Evolutionary conservation across 495 filamentous ascomycete species (phyloP).

Genomic region (Xylaria cubensis): DNA sequence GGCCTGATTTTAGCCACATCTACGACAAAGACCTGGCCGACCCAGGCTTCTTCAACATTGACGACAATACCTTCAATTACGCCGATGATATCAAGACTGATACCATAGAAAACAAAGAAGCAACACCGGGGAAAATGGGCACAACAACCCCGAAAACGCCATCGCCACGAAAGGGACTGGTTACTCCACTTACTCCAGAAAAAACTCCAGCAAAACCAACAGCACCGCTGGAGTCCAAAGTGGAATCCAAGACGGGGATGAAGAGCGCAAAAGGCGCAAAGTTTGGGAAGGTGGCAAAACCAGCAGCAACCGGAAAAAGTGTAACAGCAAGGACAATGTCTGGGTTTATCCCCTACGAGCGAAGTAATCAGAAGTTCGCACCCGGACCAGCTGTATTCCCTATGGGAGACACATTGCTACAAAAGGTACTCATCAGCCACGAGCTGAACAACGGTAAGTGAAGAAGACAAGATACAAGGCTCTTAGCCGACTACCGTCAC

Average conservation of each 20-base stretch:
- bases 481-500: neutral
- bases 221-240: neutral
- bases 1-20: neutral
- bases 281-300: too few species aligned
- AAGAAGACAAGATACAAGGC: neutral
- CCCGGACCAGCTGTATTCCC: constrained; percentile 41
- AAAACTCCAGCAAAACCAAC: neutral
- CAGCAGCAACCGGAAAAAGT: neutral
- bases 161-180: neutral
- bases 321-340: neutral
- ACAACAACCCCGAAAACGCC: neutral
- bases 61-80: neutral
- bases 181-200: too few species aligned
- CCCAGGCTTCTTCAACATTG: neutral
- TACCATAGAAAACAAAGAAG: neutral
- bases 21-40: neutral
- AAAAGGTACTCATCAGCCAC: constrained; percentile 32
- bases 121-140: neutral
- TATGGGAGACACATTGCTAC: constrained; percentile 40
- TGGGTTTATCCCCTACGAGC: constrained; percentile 24
- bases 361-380: constrained; percentile 26
- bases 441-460: constrained; percentile 34
- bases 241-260: neutral
- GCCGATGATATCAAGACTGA: neutral
- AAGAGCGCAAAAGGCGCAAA: neutral